phyloP scores from a whole-genome alignment of 345 rosid genomes.

The Boechera stricta region DNA sequence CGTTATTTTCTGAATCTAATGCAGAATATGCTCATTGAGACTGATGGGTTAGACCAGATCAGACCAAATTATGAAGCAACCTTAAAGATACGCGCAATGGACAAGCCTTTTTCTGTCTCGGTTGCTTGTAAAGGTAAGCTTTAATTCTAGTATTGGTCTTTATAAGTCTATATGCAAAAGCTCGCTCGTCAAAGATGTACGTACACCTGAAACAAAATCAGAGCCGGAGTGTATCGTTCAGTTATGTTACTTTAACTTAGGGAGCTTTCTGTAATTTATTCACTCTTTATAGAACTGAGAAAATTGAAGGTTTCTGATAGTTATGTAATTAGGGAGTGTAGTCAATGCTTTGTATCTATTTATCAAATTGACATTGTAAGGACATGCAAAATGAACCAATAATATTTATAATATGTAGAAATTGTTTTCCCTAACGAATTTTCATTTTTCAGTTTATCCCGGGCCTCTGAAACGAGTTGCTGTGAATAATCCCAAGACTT shows the following conservation, averaged over 20 bases:
- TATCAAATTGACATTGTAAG: background rate
- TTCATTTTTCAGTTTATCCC: constrained; percentile 55
- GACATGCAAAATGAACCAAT: constrained; percentile 1
- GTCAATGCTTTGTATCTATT: constrained; percentile 16
- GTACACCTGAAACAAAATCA: background rate
- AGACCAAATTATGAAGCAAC: constrained; percentile 56
- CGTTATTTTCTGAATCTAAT: constrained; percentile 23
- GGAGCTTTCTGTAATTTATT: background rate
- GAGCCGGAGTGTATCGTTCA: background rate
- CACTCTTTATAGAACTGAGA: background rate
- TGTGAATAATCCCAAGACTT: constrained; percentile 37
- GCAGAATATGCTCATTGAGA: constrained; percentile 56
- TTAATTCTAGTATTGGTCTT: constrained; percentile 17
- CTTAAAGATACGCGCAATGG: constrained; percentile 49
- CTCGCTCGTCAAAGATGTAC: background rate
- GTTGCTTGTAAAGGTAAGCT: constrained; percentile 62
- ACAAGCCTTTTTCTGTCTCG: constrained; percentile 45
- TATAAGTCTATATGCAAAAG: constrained; percentile 6
- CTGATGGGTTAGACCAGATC: constrained; percentile 50
- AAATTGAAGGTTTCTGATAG: constrained; percentile 2
- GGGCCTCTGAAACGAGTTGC: constrained; percentile 49
- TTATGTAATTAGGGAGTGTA: constrained; percentile 11
- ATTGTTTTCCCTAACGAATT: background rate
- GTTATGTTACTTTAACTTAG: background rate
- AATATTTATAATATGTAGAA: background rate